phyloP scores from a whole-genome alignment of 768 basidiomycete genomes.

The Ramaria sp. region DNA sequence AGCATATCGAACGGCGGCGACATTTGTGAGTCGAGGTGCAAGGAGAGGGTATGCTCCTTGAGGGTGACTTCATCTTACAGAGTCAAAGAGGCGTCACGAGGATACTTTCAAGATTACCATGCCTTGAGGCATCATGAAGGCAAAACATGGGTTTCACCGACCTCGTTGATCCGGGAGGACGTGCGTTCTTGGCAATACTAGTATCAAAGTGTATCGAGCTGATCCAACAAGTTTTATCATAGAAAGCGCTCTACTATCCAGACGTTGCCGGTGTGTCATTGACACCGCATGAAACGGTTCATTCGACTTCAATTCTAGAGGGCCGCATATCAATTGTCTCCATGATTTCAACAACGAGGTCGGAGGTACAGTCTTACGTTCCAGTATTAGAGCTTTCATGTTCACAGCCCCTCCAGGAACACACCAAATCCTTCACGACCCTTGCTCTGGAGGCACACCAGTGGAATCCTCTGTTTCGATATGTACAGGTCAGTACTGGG shows the following conservation, averaged over 20 bases:
- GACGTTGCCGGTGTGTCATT: constrained; percentile 70
- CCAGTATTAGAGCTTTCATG: not conserved
- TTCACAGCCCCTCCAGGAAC: constrained; percentile 39
- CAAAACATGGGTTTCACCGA: constrained; percentile 91
- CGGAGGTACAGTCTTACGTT: constrained; percentile 48
- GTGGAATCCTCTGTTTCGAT: constrained; percentile 53
- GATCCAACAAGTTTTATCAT: not conserved
- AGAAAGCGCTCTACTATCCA: constrained; percentile 92
- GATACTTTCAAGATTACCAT: constrained; percentile 84
- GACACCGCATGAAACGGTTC: constrained; percentile 38
- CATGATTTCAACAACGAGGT: constrained; percentile 78
- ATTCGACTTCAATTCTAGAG: constrained; percentile 69
- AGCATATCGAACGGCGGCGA: constrained; percentile 55
- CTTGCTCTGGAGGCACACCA: constrained; percentile 42
- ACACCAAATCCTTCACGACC: constrained; percentile 59
- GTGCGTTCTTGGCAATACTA: constrained; percentile 35
- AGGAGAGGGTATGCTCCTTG: not conserved
- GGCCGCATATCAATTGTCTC: constrained; percentile 72
- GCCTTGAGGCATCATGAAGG: constrained; percentile 76
- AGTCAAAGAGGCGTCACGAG: constrained; percentile 55
- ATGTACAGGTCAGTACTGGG: constrained; percentile 32
- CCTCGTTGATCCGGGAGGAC: constrained; percentile 80
- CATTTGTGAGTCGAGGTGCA: constrained; percentile 31
- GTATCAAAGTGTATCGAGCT: not conserved
- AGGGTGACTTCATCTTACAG: constrained; percentile 21